Evolutionary conservation across 345 rosid genomes (phyloP), one percentile per base, ranked within the genome.

Genomic region (Eucalyptus guilfoylei): DNA sequence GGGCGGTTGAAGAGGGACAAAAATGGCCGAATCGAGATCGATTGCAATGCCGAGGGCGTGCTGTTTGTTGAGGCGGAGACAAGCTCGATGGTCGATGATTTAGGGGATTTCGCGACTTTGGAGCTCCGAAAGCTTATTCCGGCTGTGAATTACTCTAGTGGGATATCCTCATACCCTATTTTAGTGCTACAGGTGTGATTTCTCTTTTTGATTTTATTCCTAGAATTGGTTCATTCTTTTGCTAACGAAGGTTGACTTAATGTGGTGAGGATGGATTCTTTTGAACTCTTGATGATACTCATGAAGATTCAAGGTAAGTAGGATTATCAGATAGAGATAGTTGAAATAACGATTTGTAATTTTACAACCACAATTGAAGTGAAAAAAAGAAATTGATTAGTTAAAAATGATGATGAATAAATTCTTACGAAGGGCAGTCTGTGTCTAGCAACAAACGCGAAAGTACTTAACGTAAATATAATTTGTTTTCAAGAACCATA

Each of bases 1-100:
- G 89, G 87, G 34, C 86, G 96, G 85, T 80, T 95, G 90, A 93
- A 90, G 93, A 88, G 94, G 58, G 97, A 95, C 67, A 93, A 95
- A 37, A 94, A 95, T 87, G 89, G 89, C 48, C 89, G 89, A 13
- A 88, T 88, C 12, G 87, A 88, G 62, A 97, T 97, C 26, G 93
- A 96, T 48, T 97, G 99, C 91, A 95, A 97, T 90, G 99, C 91
- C 12, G 94, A 95, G 89, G 98, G 99, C 1, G 99, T 96, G 86
- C 95, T 97, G 85, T 91, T 97, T 87, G 99, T 97, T 47, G 95
- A 93, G 89, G 99, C 99, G 0, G 96, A 96, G 88, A 96, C 99
- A 2, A 90, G 88, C 54, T 92, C 97, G 8, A 89, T 91, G 14
- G 88, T 96, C 60, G 96, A 95, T 80, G 99, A 96, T 86, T 96